A percentile compares a stretch with the other conserved stretches of the same genome.
Conservation (phyloP, 139 green algal species). For the Auxenochlorella pyrenoidosa region DNA sequence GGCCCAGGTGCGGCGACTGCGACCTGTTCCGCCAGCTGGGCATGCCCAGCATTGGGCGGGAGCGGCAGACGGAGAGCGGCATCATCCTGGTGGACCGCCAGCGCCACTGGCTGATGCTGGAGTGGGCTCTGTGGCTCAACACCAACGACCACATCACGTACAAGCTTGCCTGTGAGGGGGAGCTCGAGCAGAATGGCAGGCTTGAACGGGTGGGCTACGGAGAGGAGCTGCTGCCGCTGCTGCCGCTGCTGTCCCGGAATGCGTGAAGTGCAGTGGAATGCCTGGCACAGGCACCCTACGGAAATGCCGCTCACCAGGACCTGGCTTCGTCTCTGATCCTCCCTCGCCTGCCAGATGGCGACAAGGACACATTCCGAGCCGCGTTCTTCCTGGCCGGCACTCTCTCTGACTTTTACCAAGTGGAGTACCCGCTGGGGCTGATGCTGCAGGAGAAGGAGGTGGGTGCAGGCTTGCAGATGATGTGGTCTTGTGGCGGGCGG, state of each 20-base stretch:
- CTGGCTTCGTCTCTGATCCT: too few relatives aligned
- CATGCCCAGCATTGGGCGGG: slow-evolving; percentile 17
- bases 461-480: too few relatives aligned
- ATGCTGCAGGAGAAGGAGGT: background rate
- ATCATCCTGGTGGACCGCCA: slow-evolving; percentile 50
- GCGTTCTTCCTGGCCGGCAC: slow-evolving; percentile 49
- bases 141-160: slow-evolving; percentile 53
- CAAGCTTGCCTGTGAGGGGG: slow-evolving; percentile 10
- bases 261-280: too few relatives aligned
- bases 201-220: too few relatives aligned
- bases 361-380: slow-evolving; percentile 55
- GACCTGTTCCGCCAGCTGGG: slow-evolving; percentile 40
- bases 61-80: slow-evolving; percentile 51
- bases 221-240: too few relatives aligned
- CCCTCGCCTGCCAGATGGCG: slow-evolving; percentile 24
- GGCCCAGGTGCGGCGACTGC: background rate
- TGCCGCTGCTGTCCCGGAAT: too few relatives aligned
- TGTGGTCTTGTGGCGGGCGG: background rate
- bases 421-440: slow-evolving; percentile 13
- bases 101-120: slow-evolving; percentile 39
- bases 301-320: too few relatives aligned
- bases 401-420: slow-evolving; percentile 10
- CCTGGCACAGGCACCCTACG: too few relatives aligned
- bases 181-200: too few relatives aligned
- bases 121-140: slow-evolving; percentile 58